These are phyloP conservation scores for Verticillium nonalfalfae DNA, from an alignment of 2,329 filamentous ascomycete genomes.

Conservation along the genomic window DNA sequence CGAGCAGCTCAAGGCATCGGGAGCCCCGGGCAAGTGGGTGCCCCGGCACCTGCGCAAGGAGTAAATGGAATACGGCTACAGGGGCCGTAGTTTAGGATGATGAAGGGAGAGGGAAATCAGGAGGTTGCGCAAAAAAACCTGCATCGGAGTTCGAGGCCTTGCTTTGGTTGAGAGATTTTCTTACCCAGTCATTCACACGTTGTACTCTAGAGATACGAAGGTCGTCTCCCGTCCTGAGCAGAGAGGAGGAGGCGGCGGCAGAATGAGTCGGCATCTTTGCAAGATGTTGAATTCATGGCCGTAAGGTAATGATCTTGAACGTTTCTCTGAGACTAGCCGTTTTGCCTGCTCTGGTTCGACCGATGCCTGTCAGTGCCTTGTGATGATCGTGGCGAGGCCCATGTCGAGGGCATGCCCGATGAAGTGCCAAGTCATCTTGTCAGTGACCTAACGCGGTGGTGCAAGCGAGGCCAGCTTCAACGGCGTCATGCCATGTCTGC, in stretches of 20 bases:
- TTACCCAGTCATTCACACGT: not conserved
- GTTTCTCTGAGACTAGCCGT: not conserved
- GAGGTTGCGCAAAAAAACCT: conserved; percentile 3
- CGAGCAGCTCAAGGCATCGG: conserved; percentile 46
- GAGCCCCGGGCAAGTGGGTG: conserved; percentile 53
- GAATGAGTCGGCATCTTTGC: not conserved
- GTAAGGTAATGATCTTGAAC: not conserved
- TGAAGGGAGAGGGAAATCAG: not conserved
- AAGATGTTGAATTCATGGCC: not conserved
- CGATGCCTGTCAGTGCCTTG: not conserved
- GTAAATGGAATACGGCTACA: conserved; percentile 1
- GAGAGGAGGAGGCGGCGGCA: not conserved
- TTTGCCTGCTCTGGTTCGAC: not conserved
- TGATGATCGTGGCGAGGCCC: no score
- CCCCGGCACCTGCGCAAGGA: conserved; percentile 38
- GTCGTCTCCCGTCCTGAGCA: not conserved
- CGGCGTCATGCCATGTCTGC: no score
- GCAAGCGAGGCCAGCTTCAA: no score
- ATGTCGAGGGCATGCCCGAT: not conserved
- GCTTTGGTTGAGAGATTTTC: conserved; percentile 1
- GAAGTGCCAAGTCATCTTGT: not conserved
- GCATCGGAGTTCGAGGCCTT: conserved; percentile 4
- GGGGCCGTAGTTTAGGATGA: not conserved
- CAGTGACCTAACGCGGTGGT: not conserved
- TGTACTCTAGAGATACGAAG: not conserved